Percentiles rank a stretch among this genome's conserved stretches.
These are phyloP conservation scores for Beauveria pseudobassiana DNA, from an alignment of 2,329 filamentous ascomycete genomes.

Conservation along the genomic window DNA sequence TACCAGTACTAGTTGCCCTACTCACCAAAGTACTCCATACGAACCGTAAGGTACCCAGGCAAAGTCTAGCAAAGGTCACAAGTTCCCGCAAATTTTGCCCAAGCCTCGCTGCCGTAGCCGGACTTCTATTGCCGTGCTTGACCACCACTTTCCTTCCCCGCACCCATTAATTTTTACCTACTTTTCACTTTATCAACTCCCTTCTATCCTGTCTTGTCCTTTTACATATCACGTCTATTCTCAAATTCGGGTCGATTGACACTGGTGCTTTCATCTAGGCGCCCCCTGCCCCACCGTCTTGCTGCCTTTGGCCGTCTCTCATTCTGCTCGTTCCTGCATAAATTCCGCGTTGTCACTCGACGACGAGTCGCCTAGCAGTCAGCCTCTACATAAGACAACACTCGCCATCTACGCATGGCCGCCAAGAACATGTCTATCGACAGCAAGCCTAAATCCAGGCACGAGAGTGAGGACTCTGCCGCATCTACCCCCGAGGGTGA, in stretches of 20 bases:
- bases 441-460: slow-evolving; percentile 42
- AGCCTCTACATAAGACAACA: neutral
- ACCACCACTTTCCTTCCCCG: neutral
- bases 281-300: neutral
- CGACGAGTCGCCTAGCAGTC: neutral
- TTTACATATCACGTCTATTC: neutral
- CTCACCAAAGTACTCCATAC: neutral
- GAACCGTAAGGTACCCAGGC: neutral
- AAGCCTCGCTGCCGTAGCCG: neutral
- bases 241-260: neutral
- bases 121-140: neutral
- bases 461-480: slow-evolving; percentile 55
- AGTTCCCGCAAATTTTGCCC: slow-evolving; percentile 8
- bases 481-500: slow-evolving; percentile 55
- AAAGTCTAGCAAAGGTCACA: neutral
- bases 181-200: neutral
- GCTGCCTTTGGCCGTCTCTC: neutral
- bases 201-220: neutral
- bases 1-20: neutral
- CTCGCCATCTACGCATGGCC: slow-evolving; percentile 40
- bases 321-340: neutral
- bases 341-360: neutral
- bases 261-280: neutral
- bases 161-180: neutral
- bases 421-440: slow-evolving; percentile 64